Conservation (phyloP, 2,329 filamentous ascomycete genomes). For the Hymenoscyphus occultus region DNA sequence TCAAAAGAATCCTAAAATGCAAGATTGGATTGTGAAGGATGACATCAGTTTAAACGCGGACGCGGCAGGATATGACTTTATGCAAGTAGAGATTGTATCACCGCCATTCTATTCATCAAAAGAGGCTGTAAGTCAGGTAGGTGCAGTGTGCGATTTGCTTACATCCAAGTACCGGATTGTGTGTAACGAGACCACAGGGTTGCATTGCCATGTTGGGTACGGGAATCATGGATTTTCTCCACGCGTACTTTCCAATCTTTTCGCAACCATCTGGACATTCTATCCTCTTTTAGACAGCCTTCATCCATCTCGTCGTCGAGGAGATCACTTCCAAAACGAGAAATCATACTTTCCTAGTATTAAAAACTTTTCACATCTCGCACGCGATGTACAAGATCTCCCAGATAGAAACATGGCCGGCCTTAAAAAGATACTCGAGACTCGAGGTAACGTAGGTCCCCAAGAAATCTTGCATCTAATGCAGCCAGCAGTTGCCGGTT, state of each 20-base stretch:
- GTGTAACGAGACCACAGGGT: conserved; percentile 27
- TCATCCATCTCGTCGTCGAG: conserved; percentile 21
- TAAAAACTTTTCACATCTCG: background rate
- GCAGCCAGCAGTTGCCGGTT: background rate
- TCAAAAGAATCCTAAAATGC: background rate
- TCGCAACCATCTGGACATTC: conserved; percentile 31
- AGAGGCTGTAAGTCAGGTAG: conserved; percentile 5
- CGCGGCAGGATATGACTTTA: background rate
- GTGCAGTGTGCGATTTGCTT: conserved; percentile 14
- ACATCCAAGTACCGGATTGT: conserved; percentile 22
- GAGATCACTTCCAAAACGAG: background rate
- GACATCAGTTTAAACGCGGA: background rate
- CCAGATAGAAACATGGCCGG: background rate
- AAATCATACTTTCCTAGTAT: too few relatives aligned
- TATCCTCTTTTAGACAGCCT: conserved; percentile 32
- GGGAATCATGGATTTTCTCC: conserved; percentile 25
- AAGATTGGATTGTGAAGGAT: background rate
- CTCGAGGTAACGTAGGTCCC: background rate
- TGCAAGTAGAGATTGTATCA: background rate
- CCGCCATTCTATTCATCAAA: background rate
- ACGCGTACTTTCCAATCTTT: conserved; percentile 31
- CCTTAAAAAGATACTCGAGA: background rate
- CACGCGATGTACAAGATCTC: background rate
- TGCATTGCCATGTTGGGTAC: conserved; percentile 38
- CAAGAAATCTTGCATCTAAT: too few relatives aligned